Base-by-base conservation (phyloP, 2,329 filamentous ascomycete genomes). In the Aureobasidium melanogenum region DNA sequence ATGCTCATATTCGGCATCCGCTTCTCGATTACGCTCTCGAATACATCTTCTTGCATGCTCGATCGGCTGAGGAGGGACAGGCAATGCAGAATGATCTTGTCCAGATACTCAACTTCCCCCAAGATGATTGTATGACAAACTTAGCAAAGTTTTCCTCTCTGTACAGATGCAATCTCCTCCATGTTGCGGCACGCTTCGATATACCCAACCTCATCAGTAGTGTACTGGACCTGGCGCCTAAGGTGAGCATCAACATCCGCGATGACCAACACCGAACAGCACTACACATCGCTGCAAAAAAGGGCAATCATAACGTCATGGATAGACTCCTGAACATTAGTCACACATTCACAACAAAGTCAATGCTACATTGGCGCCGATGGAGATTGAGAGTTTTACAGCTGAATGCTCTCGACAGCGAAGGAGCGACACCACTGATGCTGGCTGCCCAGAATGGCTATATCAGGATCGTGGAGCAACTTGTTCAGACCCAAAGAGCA, bases 31-130 rank as follows among this genome's bases (percentile, higher is more conserved):
- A 50, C 24, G 32, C 47, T 28, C 3, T 34, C n/a, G n/a, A n/a
- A n/a, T n/a, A n/a, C n/a, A n/a, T n/a, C n/a, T n/a, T n/a, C n/a
- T n/a, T n/a, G n/a, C n/a, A n/a, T n/a, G 47, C 47, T 34, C 17
- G 47, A 22, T 34, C 47, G 2, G 47, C 47, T 19, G 47, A 50
- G 22, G 43, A 46, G 28, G 43, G 43, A 7, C 47, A 50, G 2
- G 3, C 47, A 3, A 28, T 34, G n/a, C 47, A 50, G 10, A 7
- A 50, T 7, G 47, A 39, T 54, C 55, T 57, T 60, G 39, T 26
- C 41, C 32, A 32, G 61, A 70, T 32, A 64, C 66, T 66, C 0
- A 14, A 17, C 1, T 46, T 14, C 5, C 43, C 43, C 5, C 1
- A 46, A 46, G 22, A 46, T 4, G 9, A 46, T 15, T 28, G 7